Evolutionary conservation across 768 basidiomycete species (phyloP).

Genomic region (Tulasnella sp.): DNA sequence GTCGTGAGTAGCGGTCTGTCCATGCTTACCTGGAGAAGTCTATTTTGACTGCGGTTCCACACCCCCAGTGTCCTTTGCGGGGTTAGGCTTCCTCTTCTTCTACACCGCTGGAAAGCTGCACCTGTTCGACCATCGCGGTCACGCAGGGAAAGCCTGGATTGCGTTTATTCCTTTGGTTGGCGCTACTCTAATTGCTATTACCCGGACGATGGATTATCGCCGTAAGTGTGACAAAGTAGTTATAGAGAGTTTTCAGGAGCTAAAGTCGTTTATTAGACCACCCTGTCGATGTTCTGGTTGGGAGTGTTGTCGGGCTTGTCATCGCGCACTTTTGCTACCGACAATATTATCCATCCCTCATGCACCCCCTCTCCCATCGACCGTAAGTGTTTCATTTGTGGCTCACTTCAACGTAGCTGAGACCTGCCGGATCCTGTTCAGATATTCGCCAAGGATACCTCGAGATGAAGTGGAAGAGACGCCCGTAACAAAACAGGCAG

Average conservation of each 20-base stretch:
- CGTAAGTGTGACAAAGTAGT: constrained; percentile 38
- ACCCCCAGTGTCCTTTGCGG: constrained; percentile 79
- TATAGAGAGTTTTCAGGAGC: neutral
- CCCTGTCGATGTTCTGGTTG: constrained; percentile 82
- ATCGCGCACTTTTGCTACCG: constrained; percentile 67
- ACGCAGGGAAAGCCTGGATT: constrained; percentile 76
- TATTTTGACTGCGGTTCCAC: too few relatives aligned
- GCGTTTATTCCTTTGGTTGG: constrained; percentile 62
- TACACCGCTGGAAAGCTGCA: constrained; percentile 90
- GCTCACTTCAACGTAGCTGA: constrained; percentile 36
- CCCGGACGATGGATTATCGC: constrained; percentile 84
- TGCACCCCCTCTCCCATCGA: constrained; percentile 47
- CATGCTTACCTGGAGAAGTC: too few relatives aligned
- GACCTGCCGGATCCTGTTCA: neutral
- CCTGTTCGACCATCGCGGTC: constrained; percentile 70
- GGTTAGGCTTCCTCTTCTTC: constrained; percentile 75
- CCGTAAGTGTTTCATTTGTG: constrained; percentile 29
- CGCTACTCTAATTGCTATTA: constrained; percentile 65
- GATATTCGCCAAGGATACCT: constrained; percentile 5
- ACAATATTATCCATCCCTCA: constrained; percentile 72
- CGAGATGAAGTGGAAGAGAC: neutral
- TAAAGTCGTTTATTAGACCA: constrained; percentile 44
- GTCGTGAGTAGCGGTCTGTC: constrained; percentile 38
- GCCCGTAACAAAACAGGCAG: neutral
- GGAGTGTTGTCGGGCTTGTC: constrained; percentile 57